These are phyloP conservation scores for Phytophthora sp. DNA, from an alignment of 352 stramenopile genomes.

Conservation along the genomic window DNA sequence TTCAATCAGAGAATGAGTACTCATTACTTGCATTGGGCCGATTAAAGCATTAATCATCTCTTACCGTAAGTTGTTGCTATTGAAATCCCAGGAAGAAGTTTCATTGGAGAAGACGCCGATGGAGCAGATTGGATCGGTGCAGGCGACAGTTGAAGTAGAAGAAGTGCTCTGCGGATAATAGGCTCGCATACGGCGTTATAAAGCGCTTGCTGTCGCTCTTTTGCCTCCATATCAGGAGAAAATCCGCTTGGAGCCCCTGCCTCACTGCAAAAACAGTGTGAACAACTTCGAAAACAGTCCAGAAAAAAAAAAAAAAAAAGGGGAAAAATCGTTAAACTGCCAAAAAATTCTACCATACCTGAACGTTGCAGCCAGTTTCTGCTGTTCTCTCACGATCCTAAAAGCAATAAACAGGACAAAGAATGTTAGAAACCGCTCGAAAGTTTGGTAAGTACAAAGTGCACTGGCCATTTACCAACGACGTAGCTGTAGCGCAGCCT, in stretches of 20 bases:
- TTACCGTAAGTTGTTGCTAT: constrained; percentile 59
- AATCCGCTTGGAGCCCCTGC: constrained; percentile 35
- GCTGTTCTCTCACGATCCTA: constrained; percentile 89
- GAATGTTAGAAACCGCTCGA: constrained; percentile 2
- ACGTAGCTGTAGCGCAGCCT: constrained; percentile 77
- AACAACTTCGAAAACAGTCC: constrained; percentile 2
- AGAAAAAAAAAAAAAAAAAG: background rate
- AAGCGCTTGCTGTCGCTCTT: constrained; percentile 71
- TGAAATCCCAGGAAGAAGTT: constrained; percentile 79
- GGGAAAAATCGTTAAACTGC: background rate
- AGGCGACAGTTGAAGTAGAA: constrained; percentile 68
- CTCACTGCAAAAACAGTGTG: constrained; percentile 37
- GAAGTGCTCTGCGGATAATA: constrained; percentile 68
- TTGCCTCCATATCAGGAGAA: constrained; percentile 51
- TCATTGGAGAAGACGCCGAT: constrained; percentile 51
- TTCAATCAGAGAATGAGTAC: background rate
- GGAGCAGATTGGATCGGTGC: constrained; percentile 43
- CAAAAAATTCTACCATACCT: constrained; percentile 42
- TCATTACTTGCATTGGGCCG: constrained; percentile 6
- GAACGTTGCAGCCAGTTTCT: constrained; percentile 74
- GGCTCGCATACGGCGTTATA: constrained; percentile 86
- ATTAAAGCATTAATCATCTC: background rate
- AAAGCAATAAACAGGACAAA: background rate
- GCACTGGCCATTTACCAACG: constrained; percentile 60
- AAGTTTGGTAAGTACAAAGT: background rate